phyloP scores from a whole-genome alignment of 164 flowering plant species.

The Liquidambar formosana region DNA sequence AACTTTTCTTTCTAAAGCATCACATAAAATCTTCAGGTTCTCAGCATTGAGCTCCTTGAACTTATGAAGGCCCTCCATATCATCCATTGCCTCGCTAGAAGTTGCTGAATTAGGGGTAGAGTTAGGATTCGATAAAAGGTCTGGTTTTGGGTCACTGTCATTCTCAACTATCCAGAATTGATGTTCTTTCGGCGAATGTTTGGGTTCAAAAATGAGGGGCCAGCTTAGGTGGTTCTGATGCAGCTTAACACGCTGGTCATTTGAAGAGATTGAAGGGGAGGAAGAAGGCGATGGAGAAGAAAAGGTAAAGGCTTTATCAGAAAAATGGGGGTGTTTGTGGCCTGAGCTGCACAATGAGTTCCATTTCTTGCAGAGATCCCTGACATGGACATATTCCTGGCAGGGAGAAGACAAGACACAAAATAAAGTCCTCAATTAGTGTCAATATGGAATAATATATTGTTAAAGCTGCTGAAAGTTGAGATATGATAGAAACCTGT shows the following conservation, averaged over 20 bases:
- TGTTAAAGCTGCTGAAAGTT: not conserved
- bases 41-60: conserved; percentile 65
- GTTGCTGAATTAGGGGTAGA: conserved; percentile 76
- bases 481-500: conserved; percentile 35
- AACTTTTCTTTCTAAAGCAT: conserved; percentile 62
- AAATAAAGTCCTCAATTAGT: not conserved
- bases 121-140: conserved; percentile 60
- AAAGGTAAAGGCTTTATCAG: conserved; percentile 37
- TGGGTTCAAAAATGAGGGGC: conserved; percentile 43
- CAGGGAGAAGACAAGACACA: not conserved
- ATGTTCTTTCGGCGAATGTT: conserved; percentile 32
- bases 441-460: not conserved
- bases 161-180: conserved; percentile 39
- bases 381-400: conserved; percentile 47
- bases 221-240: conserved; percentile 30
- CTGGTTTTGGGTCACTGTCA: conserved; percentile 35
- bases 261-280: conserved; percentile 55
- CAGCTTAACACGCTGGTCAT: conserved; percentile 33
- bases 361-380: conserved; percentile 55
- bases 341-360: conserved; percentile 49
- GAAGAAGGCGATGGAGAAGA: conserved; percentile 60
- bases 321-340: conserved; percentile 35
- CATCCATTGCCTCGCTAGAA: conserved; percentile 67
- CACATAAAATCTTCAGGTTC: conserved; percentile 53
- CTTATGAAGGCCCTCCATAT: conserved; percentile 34